Conservation (phyloP, 768 basidiomycete species). For the Lyophyllum decastes region DNA sequence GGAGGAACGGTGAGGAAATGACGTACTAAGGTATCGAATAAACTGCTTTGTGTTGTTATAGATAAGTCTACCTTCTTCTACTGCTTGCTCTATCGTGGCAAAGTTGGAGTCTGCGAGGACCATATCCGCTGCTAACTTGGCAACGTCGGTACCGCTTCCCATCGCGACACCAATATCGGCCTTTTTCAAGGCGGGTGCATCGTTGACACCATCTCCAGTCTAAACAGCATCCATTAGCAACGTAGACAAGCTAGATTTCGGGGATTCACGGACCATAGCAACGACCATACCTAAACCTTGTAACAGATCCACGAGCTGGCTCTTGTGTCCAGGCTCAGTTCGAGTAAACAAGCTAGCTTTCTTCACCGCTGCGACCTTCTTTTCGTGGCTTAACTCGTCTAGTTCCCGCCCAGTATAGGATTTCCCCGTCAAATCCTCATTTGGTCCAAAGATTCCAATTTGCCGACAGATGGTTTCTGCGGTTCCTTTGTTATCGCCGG, state of each 20-base stretch:
- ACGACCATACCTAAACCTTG: slow-evolving; percentile 92
- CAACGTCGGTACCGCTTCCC: slow-evolving; percentile 98
- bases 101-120: slow-evolving; percentile 97
- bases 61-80: slow-evolving; percentile 96
- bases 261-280: slow-evolving; percentile 70
- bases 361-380: slow-evolving; percentile 87
- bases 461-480: slow-evolving; percentile 96
- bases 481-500: slow-evolving; percentile 96
- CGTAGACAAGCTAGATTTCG: background rate
- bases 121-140: slow-evolving; percentile 98
- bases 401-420: slow-evolving; percentile 94
- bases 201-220: slow-evolving; percentile 98
- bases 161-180: slow-evolving; percentile 99
- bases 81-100: slow-evolving; percentile 93
- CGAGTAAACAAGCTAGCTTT: slow-evolving; percentile 88
- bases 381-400: slow-evolving; percentile 74
- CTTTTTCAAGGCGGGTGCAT: slow-evolving; percentile 94
- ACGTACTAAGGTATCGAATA: slow-evolving; percentile 94
- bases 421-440: slow-evolving; percentile 92
- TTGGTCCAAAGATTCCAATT: slow-evolving; percentile 87
- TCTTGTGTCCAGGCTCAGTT: slow-evolving; percentile 95
- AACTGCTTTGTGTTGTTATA: slow-evolving; percentile 99
- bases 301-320: slow-evolving; percentile 89
- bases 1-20: slow-evolving; percentile 4
- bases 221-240: slow-evolving; percentile 27